Evolutionary conservation across 805 yeast genomes (phyloP), one percentile per base, ranked within the genome.

Genomic region (Monosporozyma aerobia): DNA sequence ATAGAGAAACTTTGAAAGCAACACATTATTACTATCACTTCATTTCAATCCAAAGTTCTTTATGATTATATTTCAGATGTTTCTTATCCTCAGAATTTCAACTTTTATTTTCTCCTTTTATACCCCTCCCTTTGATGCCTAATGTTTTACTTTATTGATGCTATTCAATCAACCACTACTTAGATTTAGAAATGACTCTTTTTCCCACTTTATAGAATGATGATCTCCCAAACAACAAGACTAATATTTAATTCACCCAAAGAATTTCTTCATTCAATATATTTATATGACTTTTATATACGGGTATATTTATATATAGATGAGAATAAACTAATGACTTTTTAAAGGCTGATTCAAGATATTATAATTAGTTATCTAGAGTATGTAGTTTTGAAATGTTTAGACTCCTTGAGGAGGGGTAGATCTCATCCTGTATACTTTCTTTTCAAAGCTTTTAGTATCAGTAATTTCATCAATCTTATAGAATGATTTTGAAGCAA

Each of bases 1-100:
- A 48, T 64, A 51, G 53, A 22, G 4, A 3, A 2, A 16, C 37
- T 23, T 43, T 43, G n/a, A 14, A 13, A 13, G 39, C 14, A 23
- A 23, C 23, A 6, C 25, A 11, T 43, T 43, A 10, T 43, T 43
- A 23, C 30, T 14, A 25, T 7, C 14, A 25, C 2, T 10, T 23
- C 30, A 43, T 22, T 25, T 22, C 45, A 25, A 10, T 23, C 23
- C 11, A 43, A 43, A 14, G 5, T 16, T 19, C 25, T 22, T 9
- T 5, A 40, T 3, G 44, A 10, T 19, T 40, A 16, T 40, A 13
- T 40, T 40, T 40, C 19, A 19, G 27, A 40, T 19, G 10, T 19
- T 19, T 16, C 27, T 23, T 19, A 19, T 40, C 27, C 19, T 13
- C 27, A 19, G 23, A 40, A 9, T 19, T 19, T 40, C 19, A 22